Base-by-base conservation (phyloP, 108 stramenopile species). In the Conticribra weissflogii region DNA sequence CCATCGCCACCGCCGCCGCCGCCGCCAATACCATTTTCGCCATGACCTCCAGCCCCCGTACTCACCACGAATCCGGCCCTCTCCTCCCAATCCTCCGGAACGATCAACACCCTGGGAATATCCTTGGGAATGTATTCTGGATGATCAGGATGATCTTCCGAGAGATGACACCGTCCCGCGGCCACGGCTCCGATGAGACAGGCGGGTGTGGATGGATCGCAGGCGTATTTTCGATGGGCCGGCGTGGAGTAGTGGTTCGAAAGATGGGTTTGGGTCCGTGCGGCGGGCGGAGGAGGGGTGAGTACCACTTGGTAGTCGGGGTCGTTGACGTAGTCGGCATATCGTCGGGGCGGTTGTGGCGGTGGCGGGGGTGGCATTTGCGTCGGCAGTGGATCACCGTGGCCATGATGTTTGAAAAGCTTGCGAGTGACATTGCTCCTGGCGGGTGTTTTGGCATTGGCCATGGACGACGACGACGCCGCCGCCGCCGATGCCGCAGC, bases 71-170 rank as follows among this genome's bases (percentile, higher is more conserved):
- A 77, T 21, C 76, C 76, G 15, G 76, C 76, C 27, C 61, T 47
- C 49, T 69, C 76, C 56, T 77, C 76, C 76, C 76, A 77, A 64
- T 68, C 68, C 18, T 52, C 76, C 22, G 44, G 36, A n/a, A 67
- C 52, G n/a, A 49, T 54, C 28, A 77, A 57, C 34, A 64, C 63
- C 18, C 49, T 41, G 3, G 76, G 76, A 21, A 77, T 77, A 3
- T 67, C 76, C 3, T 54, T 56, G 0, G 67, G 68, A 9, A 58
- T 59, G 30, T 67, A 57, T 25, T 67, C 66, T 15, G 66, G 66
- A 47, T 67, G 66, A 45, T 67, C 54, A 2, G 66, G 66, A 41
- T 67, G 66, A 41, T 44, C 53, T 3, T 55, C 33, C 45, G 54
- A 22, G 19, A 67, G 33, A 23, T 51, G 18, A 36, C 56, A 66